Evolutionary conservation across 2,329 filamentous ascomycete species (phyloP).

Genomic region (Lachnum nothofagi): DNA sequence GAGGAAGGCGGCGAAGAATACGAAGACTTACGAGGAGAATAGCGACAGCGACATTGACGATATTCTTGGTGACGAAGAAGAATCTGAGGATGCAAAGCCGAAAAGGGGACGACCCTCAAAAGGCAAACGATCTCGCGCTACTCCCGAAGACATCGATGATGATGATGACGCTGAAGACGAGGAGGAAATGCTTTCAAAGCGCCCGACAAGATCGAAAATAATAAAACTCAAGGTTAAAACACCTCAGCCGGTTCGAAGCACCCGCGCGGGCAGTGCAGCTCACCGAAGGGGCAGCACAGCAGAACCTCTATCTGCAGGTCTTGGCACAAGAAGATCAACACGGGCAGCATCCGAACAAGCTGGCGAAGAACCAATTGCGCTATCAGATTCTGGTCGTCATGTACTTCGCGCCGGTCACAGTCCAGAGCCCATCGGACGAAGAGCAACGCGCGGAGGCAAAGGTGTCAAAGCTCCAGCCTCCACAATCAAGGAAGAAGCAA

Average conservation of each 20-base stretch:
- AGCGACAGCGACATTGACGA: constrained; percentile 35
- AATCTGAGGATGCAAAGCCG: constrained; percentile 22
- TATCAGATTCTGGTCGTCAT: constrained; percentile 58
- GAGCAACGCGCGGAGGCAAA: constrained; percentile 29
- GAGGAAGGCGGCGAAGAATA: constrained; percentile 44
- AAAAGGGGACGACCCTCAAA: constrained; percentile 19
- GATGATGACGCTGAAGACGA: constrained; percentile 11
- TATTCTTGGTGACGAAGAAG: constrained; percentile 31
- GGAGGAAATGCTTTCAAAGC: not conserved
- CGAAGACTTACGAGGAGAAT: constrained; percentile 45
- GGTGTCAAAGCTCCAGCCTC: constrained; percentile 29
- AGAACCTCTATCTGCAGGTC: constrained; percentile 26
- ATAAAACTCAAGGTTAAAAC: constrained; percentile 29
- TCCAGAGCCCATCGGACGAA: constrained; percentile 45
- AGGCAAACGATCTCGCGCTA: constrained; percentile 15
- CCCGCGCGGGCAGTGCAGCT: constrained; percentile 29
- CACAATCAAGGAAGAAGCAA: constrained; percentile 33
- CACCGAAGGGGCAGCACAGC: constrained; percentile 20
- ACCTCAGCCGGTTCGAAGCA: constrained; percentile 20
- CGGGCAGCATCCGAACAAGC: constrained; percentile 43
- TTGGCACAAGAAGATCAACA: constrained; percentile 25
- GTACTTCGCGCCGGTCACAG: constrained; percentile 48
- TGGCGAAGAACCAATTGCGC: constrained; percentile 51
- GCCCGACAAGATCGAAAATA: constrained; percentile 15
- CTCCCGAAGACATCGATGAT: constrained; percentile 2